Base-by-base conservation (phyloP, 371 early-diverging fungal genomes). In the Mucor ambiguus region DNA sequence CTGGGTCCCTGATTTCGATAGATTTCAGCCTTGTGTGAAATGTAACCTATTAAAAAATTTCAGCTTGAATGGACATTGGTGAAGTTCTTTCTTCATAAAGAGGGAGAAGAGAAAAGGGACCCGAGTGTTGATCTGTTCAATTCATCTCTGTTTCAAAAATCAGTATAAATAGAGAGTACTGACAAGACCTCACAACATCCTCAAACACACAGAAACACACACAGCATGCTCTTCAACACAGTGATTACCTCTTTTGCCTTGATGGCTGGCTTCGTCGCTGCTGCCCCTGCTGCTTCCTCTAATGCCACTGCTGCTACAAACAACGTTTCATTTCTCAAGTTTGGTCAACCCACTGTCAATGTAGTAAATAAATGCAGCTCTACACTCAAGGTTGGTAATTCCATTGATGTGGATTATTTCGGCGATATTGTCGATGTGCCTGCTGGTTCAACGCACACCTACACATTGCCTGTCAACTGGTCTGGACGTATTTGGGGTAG, bases 401-500 rank as follows among this genome's bases (percentile, higher is more conserved):
- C 71, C 1, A 55, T 54, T 9, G 71, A 67, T 60, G 64, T 61
- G 3, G 67, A 67, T 4, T 71, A 63, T 30, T 67, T 20, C 46
- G 71, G 71, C 6, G 52, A 61, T 29, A 32, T 61, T 12, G 37
- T 61, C 26, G 44, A 66, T 30, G 54, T 79, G 3, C 30, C 63
- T 24, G 41, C 75, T 28, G 70, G 71, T 26, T 22, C 35, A 7
- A 72, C 70, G 10, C 43, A 67, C 44, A 66, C 66, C 9, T 64
- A 64, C 5, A 62, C 60, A 26, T 26, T 74, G 28, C 68, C 70
- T 66, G 49, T 66, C 12, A 63, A 69, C 52, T 81, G 76, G 76
- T 63, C 61, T n/a, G 81, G 78, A 28, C 74, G 81, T 48, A 61
- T 78, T 49, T 81, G 77, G 78, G 78, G 71, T 35, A 72, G 78